Evolutionary conservation across 768 basidiomycete species (phyloP).

Genomic region (Kwoniella sp.): DNA sequence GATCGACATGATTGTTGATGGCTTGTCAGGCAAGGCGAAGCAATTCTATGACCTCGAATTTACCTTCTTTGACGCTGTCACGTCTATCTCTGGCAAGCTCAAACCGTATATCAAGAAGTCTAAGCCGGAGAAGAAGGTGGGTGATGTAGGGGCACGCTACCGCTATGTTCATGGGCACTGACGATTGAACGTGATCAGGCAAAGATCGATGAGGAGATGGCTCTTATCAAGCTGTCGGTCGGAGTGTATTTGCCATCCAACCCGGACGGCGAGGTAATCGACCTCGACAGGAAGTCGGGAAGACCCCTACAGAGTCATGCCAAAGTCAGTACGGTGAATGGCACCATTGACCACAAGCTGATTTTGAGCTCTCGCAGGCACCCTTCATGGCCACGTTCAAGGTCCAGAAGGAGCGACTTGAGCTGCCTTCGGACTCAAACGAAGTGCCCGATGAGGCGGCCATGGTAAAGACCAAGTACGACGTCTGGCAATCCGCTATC

Average conservation of each 20-base stretch:
- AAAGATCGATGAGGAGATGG: conserved; percentile 99
- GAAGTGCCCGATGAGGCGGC: conserved; percentile 56
- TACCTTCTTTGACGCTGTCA: conserved; percentile 89
- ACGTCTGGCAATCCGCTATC: conserved; percentile 95
- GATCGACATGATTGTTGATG: conserved; percentile 71
- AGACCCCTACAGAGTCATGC: conserved; percentile 95
- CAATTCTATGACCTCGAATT: conserved; percentile 94
- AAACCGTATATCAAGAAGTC: conserved; percentile 93
- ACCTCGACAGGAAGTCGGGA: conserved; percentile 94
- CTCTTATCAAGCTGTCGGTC: conserved; percentile 83
- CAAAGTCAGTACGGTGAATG: conserved; percentile 59
- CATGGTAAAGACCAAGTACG: conserved; percentile 55
- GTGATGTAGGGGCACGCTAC: neutral
- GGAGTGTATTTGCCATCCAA: conserved; percentile 97
- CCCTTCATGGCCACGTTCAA: conserved; percentile 99
- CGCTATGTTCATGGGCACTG: neutral
- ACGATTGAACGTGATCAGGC: conserved; percentile 57
- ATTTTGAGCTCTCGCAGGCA: conserved; percentile 58
- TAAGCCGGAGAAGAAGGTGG: conserved; percentile 92
- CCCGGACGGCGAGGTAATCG: conserved; percentile 93
- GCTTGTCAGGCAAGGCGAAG: conserved; percentile 81
- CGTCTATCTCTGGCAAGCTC: conserved; percentile 94
- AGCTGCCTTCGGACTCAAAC: conserved; percentile 66
- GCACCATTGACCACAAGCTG: conserved; percentile 1
- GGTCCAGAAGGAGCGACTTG: conserved; percentile 77